phyloP scores from a whole-genome alignment of 2,329 filamentous ascomycete genomes.

The Mycosphaerella arachidis region DNA sequence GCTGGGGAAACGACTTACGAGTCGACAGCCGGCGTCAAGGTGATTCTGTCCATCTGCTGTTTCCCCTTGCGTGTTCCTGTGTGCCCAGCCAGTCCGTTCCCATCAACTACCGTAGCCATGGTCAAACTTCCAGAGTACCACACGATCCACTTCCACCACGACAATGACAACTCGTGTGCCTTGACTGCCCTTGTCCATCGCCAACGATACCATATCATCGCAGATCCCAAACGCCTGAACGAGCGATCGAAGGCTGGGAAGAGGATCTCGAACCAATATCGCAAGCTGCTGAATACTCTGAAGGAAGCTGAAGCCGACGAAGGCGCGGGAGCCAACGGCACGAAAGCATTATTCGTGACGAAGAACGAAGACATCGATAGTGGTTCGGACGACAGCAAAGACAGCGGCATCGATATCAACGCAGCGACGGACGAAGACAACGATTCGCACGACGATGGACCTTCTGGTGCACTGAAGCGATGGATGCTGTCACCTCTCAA shows the following conservation, averaged over 20 bases:
- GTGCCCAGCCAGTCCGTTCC: neutral
- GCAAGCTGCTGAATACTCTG: slow-evolving; percentile 21
- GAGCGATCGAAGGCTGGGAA: slow-evolving; percentile 18
- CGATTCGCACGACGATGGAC: slow-evolving; percentile 14
- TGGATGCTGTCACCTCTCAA: slow-evolving; percentile 31
- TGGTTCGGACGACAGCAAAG: slow-evolving; percentile 16
- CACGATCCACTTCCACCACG: slow-evolving; percentile 32
- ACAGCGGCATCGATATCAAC: slow-evolving; percentile 29
- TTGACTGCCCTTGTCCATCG: slow-evolving; percentile 30
- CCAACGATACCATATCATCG: slow-evolving; percentile 32
- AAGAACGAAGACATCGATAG: slow-evolving; percentile 19
- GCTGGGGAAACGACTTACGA: neutral
- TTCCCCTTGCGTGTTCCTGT: neutral
- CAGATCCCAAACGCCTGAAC: slow-evolving; percentile 24
- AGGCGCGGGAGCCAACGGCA: slow-evolving; percentile 6
- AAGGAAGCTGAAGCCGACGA: slow-evolving; percentile 17
- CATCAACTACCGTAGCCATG: slow-evolving; percentile 10
- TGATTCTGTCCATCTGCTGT: neutral
- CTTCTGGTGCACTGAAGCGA: slow-evolving; percentile 23
- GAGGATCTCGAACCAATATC: slow-evolving; percentile 22
- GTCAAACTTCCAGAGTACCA: slow-evolving; percentile 24
- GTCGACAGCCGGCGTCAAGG: neutral
- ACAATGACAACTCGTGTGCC: slow-evolving; percentile 31
- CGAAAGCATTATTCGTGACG: slow-evolving; percentile 17
- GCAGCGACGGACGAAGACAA: slow-evolving; percentile 14